A percentile compares a stretch with the other conserved stretches of the same genome.
phyloP scores from a whole-genome alignment of 202 grass and related monocot species.

The Hordeum pubiflorum region DNA sequence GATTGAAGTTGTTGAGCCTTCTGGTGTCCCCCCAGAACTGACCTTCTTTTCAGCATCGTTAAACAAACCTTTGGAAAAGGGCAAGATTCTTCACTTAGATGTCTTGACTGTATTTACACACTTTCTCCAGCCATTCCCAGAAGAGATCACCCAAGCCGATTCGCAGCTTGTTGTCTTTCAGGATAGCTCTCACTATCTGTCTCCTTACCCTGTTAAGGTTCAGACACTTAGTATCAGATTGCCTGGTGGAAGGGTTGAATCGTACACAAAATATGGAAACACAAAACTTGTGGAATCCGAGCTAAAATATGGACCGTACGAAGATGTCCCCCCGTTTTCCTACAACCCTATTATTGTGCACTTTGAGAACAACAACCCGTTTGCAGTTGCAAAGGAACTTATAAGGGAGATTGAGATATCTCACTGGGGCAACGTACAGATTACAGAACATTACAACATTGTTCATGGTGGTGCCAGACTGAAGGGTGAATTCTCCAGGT shows the following conservation, averaged over 20 bases:
- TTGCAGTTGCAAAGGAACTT: constrained; percentile 79
- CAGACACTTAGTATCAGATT: constrained; percentile 84
- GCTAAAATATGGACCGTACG: constrained; percentile 80
- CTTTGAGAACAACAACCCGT: constrained; percentile 97
- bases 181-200: constrained; percentile 73
- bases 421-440: constrained; percentile 89
- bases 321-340: constrained; percentile 63
- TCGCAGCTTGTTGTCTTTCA: constrained; percentile 86
- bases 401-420: constrained; percentile 93
- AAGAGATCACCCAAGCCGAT: constrained; percentile 94
- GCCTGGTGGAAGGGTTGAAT: constrained; percentile 85
- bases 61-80: constrained; percentile 65
- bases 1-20: constrained; percentile 53
- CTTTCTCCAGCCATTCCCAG: constrained; percentile 83
- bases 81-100: constrained; percentile 61
- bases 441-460: constrained; percentile 89
- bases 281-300: constrained; percentile 70
- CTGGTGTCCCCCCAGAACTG: constrained; percentile 56
- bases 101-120: constrained; percentile 64
- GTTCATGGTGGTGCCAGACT: constrained; percentile 79
- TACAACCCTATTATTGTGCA: constrained; percentile 66
- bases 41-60: constrained; percentile 74
- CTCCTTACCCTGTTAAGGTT: constrained; percentile 73
- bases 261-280: constrained; percentile 75
- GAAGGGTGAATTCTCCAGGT: constrained; percentile 99